These are phyloP conservation scores for Tuber umbilicatum DNA, from an alignment of 495 filamentous ascomycete genomes.

Conservation along the genomic window DNA sequence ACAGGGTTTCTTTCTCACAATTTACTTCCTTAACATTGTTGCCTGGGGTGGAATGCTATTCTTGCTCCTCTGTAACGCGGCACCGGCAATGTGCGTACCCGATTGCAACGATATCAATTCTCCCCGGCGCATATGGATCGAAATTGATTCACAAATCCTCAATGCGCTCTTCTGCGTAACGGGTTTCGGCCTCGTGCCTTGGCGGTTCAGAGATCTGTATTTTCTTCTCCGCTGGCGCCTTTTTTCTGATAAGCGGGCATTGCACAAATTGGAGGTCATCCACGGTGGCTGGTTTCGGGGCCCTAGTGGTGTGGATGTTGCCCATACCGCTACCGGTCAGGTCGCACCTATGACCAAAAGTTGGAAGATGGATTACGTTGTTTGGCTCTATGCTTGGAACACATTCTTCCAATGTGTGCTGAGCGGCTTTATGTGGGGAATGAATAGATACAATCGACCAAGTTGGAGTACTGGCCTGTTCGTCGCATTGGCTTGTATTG, in stretches of 20 bases:
- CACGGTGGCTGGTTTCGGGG: slow-evolving; percentile 66
- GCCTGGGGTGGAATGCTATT: slow-evolving; percentile 92
- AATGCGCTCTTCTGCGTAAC: slow-evolving; percentile 83
- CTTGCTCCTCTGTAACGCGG: slow-evolving; percentile 67
- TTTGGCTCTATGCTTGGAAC: slow-evolving; percentile 68
- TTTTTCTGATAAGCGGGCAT: slow-evolving; percentile 48
- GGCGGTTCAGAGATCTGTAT: slow-evolving; percentile 75
- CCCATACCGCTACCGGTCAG: slow-evolving; percentile 50
- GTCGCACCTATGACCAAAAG: slow-evolving; percentile 57
- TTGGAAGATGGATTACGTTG: slow-evolving; percentile 76
- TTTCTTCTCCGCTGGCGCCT: slow-evolving; percentile 60
- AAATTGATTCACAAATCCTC: slow-evolving; percentile 76
- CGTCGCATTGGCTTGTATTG: slow-evolving; percentile 62
- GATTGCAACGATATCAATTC: slow-evolving; percentile 67
- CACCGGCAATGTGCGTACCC: slow-evolving; percentile 71
- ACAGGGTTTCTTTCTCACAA: slow-evolving; percentile 62
- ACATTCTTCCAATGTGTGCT: slow-evolving; percentile 67
- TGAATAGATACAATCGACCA: slow-evolving; percentile 63
- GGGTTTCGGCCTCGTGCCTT: slow-evolving; percentile 75
- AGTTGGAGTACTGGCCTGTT: slow-evolving; percentile 69
- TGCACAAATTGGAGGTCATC: slow-evolving; percentile 59
- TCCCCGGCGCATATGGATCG: slow-evolving; percentile 70
- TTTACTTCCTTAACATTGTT: slow-evolving; percentile 67
- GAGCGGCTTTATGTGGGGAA: slow-evolving; percentile 72
- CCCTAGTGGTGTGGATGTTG: slow-evolving; percentile 43